Evolutionary conservation across 768 basidiomycete genomes (phyloP).

Genomic region (Xerocomellus intermedius): DNA sequence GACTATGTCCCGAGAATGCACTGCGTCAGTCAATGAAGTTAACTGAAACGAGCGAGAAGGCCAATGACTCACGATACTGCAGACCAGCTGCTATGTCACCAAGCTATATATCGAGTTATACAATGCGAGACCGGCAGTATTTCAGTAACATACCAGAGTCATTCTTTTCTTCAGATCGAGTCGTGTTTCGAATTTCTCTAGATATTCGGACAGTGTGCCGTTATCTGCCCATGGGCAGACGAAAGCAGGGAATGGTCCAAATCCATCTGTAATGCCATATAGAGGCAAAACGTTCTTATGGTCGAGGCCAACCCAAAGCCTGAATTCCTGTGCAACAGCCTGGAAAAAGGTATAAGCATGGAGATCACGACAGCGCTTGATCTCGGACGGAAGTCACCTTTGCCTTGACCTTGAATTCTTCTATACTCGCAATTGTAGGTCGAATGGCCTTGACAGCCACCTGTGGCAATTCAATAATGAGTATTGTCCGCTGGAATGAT

Average conservation of each 20-base stretch:
- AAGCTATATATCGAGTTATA: slow-evolving; percentile 17
- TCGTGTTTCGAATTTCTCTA: slow-evolving; percentile 14
- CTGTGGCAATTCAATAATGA: slow-evolving; percentile 2
- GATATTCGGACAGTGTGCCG: slow-evolving; percentile 31
- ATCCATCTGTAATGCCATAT: slow-evolving; percentile 25
- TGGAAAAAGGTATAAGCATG: slow-evolving; percentile 8
- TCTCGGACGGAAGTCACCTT: slow-evolving; percentile 5
- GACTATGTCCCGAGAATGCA: slow-evolving; percentile 25
- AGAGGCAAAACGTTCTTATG: slow-evolving; percentile 34
- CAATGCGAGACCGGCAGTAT: not conserved
- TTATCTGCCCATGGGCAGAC: slow-evolving; percentile 36
- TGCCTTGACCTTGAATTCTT: slow-evolving; percentile 11
- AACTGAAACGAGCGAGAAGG: not conserved
- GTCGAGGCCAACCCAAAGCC: slow-evolving; percentile 27
- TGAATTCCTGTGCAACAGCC: slow-evolving; percentile 29
- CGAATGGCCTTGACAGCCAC: slow-evolving; percentile 31
- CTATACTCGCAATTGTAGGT: not conserved
- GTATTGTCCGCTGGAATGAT: not conserved
- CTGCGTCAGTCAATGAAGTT: slow-evolving; percentile 8
- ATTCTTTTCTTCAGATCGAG: slow-evolving; percentile 18
- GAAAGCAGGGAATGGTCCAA: slow-evolving; percentile 30
- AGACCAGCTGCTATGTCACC: slow-evolving; percentile 24
- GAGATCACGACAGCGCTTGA: not conserved
- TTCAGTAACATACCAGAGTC: slow-evolving; percentile 11
- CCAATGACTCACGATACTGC: slow-evolving; percentile 13